phyloP scores from a whole-genome alignment of 176 grass and related monocot genomes.

The Musa itinerans region DNA sequence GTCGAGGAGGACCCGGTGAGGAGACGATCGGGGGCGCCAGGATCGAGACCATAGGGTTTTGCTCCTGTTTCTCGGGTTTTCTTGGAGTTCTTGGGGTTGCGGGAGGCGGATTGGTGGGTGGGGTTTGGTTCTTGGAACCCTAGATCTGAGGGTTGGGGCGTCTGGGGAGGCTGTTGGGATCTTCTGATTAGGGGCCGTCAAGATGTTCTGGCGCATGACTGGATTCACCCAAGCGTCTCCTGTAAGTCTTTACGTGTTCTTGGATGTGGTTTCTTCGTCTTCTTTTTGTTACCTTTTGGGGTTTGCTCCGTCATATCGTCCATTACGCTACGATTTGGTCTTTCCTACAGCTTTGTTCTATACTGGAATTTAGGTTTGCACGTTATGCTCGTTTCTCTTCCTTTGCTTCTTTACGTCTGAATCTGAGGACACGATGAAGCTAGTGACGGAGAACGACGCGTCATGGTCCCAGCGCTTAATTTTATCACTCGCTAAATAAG shows the following conservation, averaged over 20 bases:
- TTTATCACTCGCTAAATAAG: background rate
- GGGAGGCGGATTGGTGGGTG: background rate
- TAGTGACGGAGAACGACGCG: background rate
- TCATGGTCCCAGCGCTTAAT: background rate
- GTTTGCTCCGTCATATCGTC: background rate
- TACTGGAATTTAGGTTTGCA: background rate
- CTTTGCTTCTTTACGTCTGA: background rate
- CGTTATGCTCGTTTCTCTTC: background rate
- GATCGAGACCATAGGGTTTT: background rate
- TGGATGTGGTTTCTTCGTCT: background rate
- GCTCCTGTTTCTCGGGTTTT: background rate
- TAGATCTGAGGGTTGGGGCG: constrained; percentile 37
- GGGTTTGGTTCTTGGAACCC: constrained; percentile 24
- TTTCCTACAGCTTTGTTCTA: no score
- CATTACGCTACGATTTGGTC: background rate
- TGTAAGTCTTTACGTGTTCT: constrained; percentile 18
- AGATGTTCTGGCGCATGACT: constrained; percentile 55
- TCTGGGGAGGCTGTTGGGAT: constrained; percentile 2
- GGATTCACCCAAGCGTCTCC: constrained; percentile 34
- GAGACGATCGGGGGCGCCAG: background rate
- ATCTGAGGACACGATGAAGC: background rate
- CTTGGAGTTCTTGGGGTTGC: background rate
- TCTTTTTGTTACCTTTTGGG: background rate
- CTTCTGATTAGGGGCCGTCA: constrained; percentile 7
- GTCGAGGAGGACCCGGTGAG: background rate